Evolutionary conservation across 371 early-diverging fungal genomes (phyloP).

Genomic region (Coemansia sp.): DNA sequence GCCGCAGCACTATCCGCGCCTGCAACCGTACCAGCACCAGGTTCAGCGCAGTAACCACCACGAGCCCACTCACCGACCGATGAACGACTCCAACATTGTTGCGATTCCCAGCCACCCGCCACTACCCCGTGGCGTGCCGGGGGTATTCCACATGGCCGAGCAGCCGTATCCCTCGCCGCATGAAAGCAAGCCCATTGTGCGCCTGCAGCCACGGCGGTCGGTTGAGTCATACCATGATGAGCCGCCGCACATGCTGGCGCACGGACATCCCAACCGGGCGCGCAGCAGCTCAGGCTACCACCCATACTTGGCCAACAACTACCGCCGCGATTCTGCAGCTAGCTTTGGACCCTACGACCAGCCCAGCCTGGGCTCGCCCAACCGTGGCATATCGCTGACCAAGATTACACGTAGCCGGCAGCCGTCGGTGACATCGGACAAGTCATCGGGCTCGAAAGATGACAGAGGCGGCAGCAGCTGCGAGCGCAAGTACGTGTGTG

Average conservation of each 20-base stretch:
- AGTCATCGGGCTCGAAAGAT: slow-evolving; percentile 15
- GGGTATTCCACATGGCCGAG: slow-evolving; percentile 39
- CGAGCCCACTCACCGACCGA: neutral
- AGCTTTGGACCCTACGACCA: slow-evolving; percentile 5
- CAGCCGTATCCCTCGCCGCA: slow-evolving; percentile 17
- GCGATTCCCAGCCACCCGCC: slow-evolving; percentile 48
- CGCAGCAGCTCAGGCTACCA: slow-evolving; percentile 4
- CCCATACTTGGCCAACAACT: neutral
- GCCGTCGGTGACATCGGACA: slow-evolving; percentile 20
- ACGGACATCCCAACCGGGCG: neutral
- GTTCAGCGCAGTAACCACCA: neutral
- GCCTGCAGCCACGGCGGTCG: slow-evolving; percentile 6
- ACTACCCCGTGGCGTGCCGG: slow-evolving; percentile 39
- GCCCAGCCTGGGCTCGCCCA: neutral
- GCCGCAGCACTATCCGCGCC: neutral
- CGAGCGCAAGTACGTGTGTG: slow-evolving; percentile 47
- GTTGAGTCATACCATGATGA: neutral
- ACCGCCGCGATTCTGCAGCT: slow-evolving; percentile 8
- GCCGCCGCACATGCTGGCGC: neutral
- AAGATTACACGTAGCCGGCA: slow-evolving; percentile 8
- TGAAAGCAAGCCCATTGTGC: slow-evolving; percentile 10
- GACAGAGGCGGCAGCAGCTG: slow-evolving; percentile 18
- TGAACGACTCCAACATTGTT: slow-evolving; percentile 44
- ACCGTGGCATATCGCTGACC: neutral
- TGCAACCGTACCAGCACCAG: neutral